Conservation (phyloP, 257 asterid genomes). For the Solanum clarkiae region DNA sequence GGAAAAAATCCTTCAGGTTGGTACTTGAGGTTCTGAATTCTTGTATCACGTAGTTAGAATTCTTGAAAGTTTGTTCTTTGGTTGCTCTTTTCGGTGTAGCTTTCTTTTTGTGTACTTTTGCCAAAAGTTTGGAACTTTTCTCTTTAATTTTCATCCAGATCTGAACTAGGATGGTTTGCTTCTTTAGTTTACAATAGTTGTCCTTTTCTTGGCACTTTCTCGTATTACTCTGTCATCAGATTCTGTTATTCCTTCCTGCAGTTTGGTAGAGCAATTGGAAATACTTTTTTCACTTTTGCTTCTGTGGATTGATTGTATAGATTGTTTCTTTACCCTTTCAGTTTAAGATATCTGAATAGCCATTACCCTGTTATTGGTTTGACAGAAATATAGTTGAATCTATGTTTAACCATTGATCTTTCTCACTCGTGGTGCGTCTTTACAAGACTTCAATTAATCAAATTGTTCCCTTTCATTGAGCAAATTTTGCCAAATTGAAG, state of each 20-base stretch:
- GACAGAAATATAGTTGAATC: background rate
- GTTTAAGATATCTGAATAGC: background rate
- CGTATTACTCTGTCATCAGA: background rate
- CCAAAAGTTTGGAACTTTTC: background rate
- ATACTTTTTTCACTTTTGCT: background rate
- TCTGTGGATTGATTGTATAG: background rate
- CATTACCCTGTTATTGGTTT: background rate
- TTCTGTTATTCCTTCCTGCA: background rate
- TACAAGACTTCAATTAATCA: background rate
- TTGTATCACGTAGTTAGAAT: background rate
- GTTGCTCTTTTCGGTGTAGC: background rate
- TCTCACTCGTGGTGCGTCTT: background rate
- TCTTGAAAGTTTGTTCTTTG: background rate
- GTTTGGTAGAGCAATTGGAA: background rate
- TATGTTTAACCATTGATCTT: background rate
- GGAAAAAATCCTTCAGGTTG: background rate
- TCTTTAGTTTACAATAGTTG: background rate
- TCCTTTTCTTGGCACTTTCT: background rate
- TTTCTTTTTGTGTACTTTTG: background rate
- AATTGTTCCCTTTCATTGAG: background rate
- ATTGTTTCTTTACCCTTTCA: background rate
- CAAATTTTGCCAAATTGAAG: background rate
- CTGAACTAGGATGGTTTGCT: background rate
- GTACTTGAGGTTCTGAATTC: background rate
- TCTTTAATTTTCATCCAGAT: background rate